Evolutionary conservation across 345 rosid genomes (phyloP).

Genomic region (Euphorbia lathyris): DNA sequence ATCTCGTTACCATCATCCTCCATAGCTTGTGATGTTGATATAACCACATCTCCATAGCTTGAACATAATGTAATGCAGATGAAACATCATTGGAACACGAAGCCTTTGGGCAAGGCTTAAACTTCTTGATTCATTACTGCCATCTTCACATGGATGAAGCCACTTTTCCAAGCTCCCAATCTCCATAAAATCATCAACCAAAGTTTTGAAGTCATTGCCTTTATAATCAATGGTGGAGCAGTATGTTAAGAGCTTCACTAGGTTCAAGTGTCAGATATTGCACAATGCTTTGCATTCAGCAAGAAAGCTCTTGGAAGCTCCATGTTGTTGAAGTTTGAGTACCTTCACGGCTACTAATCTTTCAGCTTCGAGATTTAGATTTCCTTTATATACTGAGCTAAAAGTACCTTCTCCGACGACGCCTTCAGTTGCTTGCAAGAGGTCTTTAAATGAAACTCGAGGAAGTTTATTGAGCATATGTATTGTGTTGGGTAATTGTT

Average conservation of each 20-base stretch:
- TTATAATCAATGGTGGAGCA: slow-evolving; percentile 10
- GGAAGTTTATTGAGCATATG: not conserved
- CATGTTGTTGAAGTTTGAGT: slow-evolving; percentile 4
- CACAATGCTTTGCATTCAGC: slow-evolving; percentile 9
- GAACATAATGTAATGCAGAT: slow-evolving; percentile 4
- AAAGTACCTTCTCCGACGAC: slow-evolving; percentile 8
- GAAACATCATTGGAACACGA: not conserved
- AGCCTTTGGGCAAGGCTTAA: not conserved
- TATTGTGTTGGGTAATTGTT: too few relatives aligned
- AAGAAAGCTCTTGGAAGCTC: slow-evolving; percentile 12
- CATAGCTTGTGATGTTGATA: not conserved
- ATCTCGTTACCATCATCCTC: too few relatives aligned
- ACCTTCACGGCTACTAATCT: slow-evolving; percentile 13
- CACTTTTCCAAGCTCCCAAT: slow-evolving; percentile 10
- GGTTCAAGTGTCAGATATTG: slow-evolving; percentile 2
- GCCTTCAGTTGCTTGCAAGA: not conserved
- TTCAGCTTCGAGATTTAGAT: not conserved
- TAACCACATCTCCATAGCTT: not conserved
- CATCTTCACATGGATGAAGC: not conserved
- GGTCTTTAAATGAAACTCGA: not conserved
- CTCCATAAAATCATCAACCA: slow-evolving; percentile 9
- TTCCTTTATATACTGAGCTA: slow-evolving; percentile 9
- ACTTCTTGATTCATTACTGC: not conserved
- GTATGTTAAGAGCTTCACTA: slow-evolving; percentile 2
- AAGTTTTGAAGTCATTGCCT: slow-evolving; percentile 6